Conservation (phyloP, 257 asterid species). For the Schizonepeta tenuifolia region DNA sequence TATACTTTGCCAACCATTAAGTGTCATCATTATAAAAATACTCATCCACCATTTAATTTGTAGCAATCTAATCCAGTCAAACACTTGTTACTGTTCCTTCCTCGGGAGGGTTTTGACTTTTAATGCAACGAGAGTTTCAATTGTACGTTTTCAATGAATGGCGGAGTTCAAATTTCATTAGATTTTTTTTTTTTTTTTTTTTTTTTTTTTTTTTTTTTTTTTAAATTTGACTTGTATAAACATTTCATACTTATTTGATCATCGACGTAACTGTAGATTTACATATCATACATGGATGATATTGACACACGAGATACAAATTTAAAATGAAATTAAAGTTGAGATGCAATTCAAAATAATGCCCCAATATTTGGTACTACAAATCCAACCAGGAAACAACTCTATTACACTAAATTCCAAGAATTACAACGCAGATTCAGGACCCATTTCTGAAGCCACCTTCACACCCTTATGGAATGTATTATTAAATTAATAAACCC, state of each 20-base stretch:
- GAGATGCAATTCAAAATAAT: background rate
- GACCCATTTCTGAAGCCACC: conserved; percentile 35
- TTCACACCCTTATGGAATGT: background rate
- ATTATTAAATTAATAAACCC: background rate
- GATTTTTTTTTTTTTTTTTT: background rate
- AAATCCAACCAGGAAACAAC: conserved; percentile 35
- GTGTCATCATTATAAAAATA: too few species aligned
- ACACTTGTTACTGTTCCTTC: too few species aligned
- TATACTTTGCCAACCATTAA: too few species aligned
- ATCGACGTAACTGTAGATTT: too few species aligned
- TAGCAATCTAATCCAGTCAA: too few species aligned
- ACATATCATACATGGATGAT: too few species aligned
- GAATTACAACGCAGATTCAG: conserved; percentile 39
- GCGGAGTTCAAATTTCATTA: background rate
- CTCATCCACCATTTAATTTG: too few species aligned
- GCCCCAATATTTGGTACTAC: conserved; percentile 4
- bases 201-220: background rate
- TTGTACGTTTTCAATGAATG: too few species aligned
- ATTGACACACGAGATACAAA: background rate
- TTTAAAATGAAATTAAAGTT: background rate
- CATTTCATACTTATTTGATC: too few species aligned
- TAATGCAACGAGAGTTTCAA: conserved; percentile 6
- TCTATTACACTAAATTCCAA: conserved; percentile 39
- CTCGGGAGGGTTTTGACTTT: background rate
- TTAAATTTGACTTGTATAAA: background rate